Base-by-base conservation (phyloP, 148 eudicot species). In the Silene uniflora region DNA sequence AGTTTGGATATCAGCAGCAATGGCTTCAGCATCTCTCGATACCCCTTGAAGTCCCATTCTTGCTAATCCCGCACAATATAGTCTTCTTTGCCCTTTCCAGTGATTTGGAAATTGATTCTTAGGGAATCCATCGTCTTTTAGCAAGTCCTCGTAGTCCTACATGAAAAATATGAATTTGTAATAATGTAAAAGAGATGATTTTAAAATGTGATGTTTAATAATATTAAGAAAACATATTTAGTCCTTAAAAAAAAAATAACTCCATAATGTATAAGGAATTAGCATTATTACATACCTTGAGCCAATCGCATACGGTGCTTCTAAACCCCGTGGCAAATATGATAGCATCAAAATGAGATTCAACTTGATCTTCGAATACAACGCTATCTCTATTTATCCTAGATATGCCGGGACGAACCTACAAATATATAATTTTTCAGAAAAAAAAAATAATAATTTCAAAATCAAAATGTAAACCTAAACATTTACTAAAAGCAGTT, bases 281-380 rank as follows among this genome's bases (percentile, higher is more conserved):
- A 39, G 1, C 44, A 39, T 39, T 39, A 7, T 39, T 65, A 63
- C 60, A 18, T 56, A 84, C 87, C 82, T 81, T 84, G 23, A 84
- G 80, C 82, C 87, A 84, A 16, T 79, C 62, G 8, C 72, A 75
- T 13, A 74, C 63, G 2, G 74, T 67, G 62, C 74, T 81, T 72
- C 23, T 77, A 21, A 75, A 84, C 3, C 86, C 86, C 0, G 84
- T 84, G 10, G 86, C 86, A 75, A 81, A 81, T 39, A 84, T 35
- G 11, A 84, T 81, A 11, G 82, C 86, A 64, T 84, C 86, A 55
- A 78, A 78, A 5, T 72, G 39, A 18, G 72, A 39, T 61, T 79
- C 80, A 19, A 35, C 61, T 6, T 69, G 59, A 73, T 78, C 70
- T 68, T 78, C 76, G 49, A 84, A 81, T 2, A 76, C 59, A 12